Conservation (phyloP, 768 basidiomycete species). For the Phylloporus scabripes region DNA sequence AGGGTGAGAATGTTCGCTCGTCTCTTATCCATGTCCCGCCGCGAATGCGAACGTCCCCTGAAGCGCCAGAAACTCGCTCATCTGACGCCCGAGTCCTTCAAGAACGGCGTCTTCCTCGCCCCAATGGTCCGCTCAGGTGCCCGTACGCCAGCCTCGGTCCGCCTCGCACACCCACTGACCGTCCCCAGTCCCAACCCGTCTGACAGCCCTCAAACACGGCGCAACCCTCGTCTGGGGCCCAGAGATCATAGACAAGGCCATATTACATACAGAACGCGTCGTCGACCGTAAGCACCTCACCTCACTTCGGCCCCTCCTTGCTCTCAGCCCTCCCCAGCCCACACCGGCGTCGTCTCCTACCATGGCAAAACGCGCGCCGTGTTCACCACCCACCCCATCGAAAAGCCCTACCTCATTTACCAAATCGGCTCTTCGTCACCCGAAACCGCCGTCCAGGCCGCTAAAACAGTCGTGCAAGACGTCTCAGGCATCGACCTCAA, state of each 20-base stretch:
- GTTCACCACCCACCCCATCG: slow-evolving; percentile 89
- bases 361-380: slow-evolving; percentile 79
- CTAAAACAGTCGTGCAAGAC: slow-evolving; percentile 78
- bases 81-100: slow-evolving; percentile 70
- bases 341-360: slow-evolving; percentile 84
- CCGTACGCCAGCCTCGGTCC: slow-evolving; percentile 45
- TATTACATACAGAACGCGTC: slow-evolving; percentile 73
- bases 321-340: slow-evolving; percentile 42
- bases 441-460: slow-evolving; percentile 87
- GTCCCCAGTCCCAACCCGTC: slow-evolving; percentile 68
- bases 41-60: slow-evolving; percentile 30
- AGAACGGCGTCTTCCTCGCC: slow-evolving; percentile 88
- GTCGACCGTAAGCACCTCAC: slow-evolving; percentile 69
- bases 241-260: slow-evolving; percentile 94
- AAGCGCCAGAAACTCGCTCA: slow-evolving; percentile 57
- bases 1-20: slow-evolving; percentile 5
- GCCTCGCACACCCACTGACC: background rate
- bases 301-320: background rate
- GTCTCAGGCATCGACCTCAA: slow-evolving; percentile 95
- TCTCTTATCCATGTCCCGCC: slow-evolving; percentile 43
- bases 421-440: slow-evolving; percentile 92
- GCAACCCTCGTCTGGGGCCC: slow-evolving; percentile 95
- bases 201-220: slow-evolving; percentile 87
- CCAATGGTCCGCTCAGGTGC: slow-evolving; percentile 97
- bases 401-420: slow-evolving; percentile 91